A percentile compares a stretch with the other conserved stretches of the same genome.
Evolutionary conservation across 805 yeast species (phyloP).

Genomic region (Torulaspora microellipsoides): DNA sequence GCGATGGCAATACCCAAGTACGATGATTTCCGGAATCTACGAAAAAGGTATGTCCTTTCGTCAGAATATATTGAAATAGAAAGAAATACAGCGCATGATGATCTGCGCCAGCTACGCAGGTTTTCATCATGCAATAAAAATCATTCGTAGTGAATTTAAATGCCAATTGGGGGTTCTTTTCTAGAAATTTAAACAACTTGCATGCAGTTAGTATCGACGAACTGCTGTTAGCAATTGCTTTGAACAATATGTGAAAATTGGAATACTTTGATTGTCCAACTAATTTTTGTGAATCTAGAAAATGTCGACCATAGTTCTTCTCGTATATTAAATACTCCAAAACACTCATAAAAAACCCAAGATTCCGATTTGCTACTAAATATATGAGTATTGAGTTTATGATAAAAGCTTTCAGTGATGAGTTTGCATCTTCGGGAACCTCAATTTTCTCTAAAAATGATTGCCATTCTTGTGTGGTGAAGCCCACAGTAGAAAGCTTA

Average conservation of each 20-base stretch:
- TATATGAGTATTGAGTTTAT: slow-evolving; percentile 10
- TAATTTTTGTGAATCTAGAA: slow-evolving; percentile 10
- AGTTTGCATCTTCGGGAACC: slow-evolving; percentile 7
- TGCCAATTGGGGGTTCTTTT: slow-evolving; percentile 1
- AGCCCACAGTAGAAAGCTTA: slow-evolving; percentile 12
- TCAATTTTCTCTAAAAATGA: slow-evolving; percentile 8
- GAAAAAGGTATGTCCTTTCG: slow-evolving; percentile 7
- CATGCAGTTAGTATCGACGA: slow-evolving; percentile 15
- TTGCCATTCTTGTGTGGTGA: slow-evolving; percentile 11
- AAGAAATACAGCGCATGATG: slow-evolving; percentile 11
- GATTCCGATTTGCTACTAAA: slow-evolving; percentile 9
- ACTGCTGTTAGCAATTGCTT: slow-evolving; percentile 12
- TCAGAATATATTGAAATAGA: slow-evolving; percentile 7
- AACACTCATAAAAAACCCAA: slow-evolving; percentile 14
- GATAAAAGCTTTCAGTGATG: slow-evolving; percentile 15
- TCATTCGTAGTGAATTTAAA: slow-evolving; percentile 15
- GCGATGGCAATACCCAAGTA: slow-evolving; percentile 11
- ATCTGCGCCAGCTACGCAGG: slow-evolving; percentile 9
- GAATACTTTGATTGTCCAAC: slow-evolving; percentile 5
- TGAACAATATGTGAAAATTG: slow-evolving; percentile 16
- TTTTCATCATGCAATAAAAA: slow-evolving; percentile 13
- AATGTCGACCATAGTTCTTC: slow-evolving; percentile 4
- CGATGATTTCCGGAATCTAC: background rate
- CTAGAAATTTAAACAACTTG: slow-evolving; percentile 10
- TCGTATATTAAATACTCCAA: slow-evolving; percentile 14